Conservation (phyloP, 352 stramenopile genomes). For the Stramenopiles sp. region DNA sequence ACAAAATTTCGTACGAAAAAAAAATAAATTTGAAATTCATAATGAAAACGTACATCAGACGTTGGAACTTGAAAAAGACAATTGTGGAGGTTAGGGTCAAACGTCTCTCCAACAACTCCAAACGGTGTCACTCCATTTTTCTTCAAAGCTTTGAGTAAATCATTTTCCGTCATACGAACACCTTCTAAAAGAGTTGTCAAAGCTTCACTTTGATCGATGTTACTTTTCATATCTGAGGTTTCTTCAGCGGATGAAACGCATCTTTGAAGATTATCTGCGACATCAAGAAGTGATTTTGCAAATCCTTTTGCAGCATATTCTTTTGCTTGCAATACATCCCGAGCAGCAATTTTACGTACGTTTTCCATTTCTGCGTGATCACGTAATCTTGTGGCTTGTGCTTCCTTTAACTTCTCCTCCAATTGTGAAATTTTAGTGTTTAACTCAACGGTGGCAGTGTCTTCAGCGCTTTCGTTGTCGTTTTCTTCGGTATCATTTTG, state of each 20-base stretch:
- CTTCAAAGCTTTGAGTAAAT: background rate
- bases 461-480: too few relatives aligned
- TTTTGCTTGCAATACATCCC: slow-evolving; percentile 3
- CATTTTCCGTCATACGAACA: background rate
- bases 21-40: too few relatives aligned
- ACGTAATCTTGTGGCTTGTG: background rate
- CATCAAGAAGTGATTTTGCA: background rate
- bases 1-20: too few relatives aligned
- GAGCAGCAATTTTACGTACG: slow-evolving; percentile 3
- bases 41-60: too few relatives aligned
- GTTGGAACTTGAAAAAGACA: slow-evolving; percentile 1
- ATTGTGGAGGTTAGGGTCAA: slow-evolving; percentile 1
- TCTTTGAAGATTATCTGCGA: slow-evolving; percentile 6
- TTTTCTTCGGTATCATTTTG: too few relatives aligned
- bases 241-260: background rate
- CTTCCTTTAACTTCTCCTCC: background rate
- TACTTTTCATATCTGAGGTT: background rate
- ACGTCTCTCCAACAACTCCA: slow-evolving; percentile 1
- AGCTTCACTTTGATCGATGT: background rate
- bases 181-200: background rate
- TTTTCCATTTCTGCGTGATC: slow-evolving; percentile 4
- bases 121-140: background rate
- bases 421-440: background rate
- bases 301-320: background rate
- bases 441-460: too few relatives aligned